phyloP scores from a whole-genome alignment of 2,329 filamentous ascomycete species.

The Iodosphaeria phyllophila region DNA sequence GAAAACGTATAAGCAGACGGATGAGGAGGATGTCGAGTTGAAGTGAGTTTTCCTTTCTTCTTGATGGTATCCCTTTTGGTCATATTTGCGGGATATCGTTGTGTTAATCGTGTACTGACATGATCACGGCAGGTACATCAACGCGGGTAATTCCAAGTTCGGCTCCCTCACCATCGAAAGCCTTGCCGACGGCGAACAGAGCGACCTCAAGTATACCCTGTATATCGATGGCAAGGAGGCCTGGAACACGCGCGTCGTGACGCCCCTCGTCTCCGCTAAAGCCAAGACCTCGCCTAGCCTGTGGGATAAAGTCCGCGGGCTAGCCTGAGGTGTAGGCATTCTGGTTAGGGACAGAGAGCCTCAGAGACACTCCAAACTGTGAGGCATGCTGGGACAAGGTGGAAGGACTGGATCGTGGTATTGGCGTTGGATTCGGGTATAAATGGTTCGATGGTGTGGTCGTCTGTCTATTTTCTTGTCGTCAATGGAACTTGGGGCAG shows the following conservation, averaged over 20 bases:
- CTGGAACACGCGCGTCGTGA: slow-evolving; percentile 47
- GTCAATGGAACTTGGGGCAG: no score
- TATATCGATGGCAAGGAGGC: slow-evolving; percentile 65
- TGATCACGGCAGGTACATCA: slow-evolving; percentile 43
- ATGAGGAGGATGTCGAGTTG: slow-evolving; percentile 65
- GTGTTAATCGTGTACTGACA: slow-evolving; percentile 9
- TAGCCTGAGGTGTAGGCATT: slow-evolving; percentile 1
- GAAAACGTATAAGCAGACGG: slow-evolving; percentile 64
- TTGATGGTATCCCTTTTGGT: no score
- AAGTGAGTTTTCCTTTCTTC: no score
- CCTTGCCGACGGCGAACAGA: slow-evolving; percentile 42
- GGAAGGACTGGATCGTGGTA: no score
- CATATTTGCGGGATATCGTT: no score
- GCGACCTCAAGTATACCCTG: slow-evolving; percentile 59
- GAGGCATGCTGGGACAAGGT: no score
- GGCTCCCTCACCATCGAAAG: slow-evolving; percentile 64
- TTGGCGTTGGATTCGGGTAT: no score
- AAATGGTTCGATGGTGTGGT: no score
- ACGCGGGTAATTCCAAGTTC: slow-evolving; percentile 78
- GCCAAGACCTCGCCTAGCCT: slow-evolving; percentile 18
- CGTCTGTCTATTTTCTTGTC: no score
- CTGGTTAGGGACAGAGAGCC: no score
- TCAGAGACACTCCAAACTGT: no score
- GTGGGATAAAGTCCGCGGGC: slow-evolving; percentile 23
- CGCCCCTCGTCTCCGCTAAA: slow-evolving; percentile 20